These are phyloP conservation scores for Collybia sp. DNA, from an alignment of 768 basidiomycete genomes.

Conservation along the genomic window DNA sequence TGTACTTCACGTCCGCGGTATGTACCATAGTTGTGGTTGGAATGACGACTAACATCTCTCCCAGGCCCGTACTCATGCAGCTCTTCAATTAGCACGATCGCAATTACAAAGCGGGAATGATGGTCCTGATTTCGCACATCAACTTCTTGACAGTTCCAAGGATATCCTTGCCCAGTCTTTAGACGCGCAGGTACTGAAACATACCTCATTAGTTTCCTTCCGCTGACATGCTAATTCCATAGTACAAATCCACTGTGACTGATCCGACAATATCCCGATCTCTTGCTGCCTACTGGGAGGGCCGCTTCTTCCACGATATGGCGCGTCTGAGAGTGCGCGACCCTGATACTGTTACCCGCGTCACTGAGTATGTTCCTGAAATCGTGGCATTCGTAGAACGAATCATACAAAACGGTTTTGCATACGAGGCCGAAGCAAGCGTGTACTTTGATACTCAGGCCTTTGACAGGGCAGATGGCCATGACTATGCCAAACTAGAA, in stretches of 20 bases:
- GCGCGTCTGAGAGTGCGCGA: slow-evolving; percentile 76
- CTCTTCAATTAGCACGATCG: slow-evolving; percentile 46
- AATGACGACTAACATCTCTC: slow-evolving; percentile 8
- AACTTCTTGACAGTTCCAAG: slow-evolving; percentile 66
- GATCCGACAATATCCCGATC: slow-evolving; percentile 83
- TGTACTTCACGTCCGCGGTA: slow-evolving; percentile 82
- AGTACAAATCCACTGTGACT: slow-evolving; percentile 79
- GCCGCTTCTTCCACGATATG: slow-evolving; percentile 91
- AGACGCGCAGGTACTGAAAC: slow-evolving; percentile 61
- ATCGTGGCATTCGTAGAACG: slow-evolving; percentile 85
- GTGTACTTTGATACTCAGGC: slow-evolving; percentile 87
- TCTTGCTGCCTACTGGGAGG: slow-evolving; percentile 86
- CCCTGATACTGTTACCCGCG: slow-evolving; percentile 89
- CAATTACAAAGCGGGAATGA: slow-evolving; percentile 35
- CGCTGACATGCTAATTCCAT: slow-evolving; percentile 6
- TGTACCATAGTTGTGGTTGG: slow-evolving; percentile 20
- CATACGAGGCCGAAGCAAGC: slow-evolving; percentile 63
- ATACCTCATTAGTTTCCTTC: slow-evolving; percentile 3
- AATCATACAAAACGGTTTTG: slow-evolving; percentile 85
- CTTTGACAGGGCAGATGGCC: slow-evolving; percentile 73
- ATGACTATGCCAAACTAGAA: slow-evolving; percentile 91
- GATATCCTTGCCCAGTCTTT: slow-evolving; percentile 73
- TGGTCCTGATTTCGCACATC: slow-evolving; percentile 39
- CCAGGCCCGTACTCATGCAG: slow-evolving; percentile 47
- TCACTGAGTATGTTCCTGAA: slow-evolving; percentile 96